Percentiles rank a stretch among this genome's conserved stretches.
These are phyloP conservation scores for Phytophthora ramorum DNA, from an alignment of 352 stramenopile genomes.

Conservation along the genomic window DNA sequence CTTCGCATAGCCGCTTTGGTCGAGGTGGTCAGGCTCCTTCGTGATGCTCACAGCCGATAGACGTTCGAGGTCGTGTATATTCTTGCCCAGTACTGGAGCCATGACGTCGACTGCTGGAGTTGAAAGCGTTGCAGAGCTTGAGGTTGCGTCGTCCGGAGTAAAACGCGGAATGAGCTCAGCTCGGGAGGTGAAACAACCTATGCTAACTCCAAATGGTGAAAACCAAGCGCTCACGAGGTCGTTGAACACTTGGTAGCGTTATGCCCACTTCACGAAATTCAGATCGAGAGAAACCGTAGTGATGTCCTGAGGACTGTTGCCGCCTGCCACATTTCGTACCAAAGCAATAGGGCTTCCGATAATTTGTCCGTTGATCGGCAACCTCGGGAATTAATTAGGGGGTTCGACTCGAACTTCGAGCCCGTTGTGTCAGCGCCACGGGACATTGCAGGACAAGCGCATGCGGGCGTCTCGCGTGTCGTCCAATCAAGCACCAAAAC, in stretches of 20 bases:
- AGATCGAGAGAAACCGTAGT: too few relatives aligned
- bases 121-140: not conserved
- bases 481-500: constrained; percentile 8
- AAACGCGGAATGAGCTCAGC: constrained; percentile 17
- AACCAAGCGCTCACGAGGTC: not conserved
- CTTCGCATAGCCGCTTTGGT: constrained; percentile 5
- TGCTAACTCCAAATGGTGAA: not conserved
- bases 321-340: too few relatives aligned
- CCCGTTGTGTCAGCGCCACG: not conserved
- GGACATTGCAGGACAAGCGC: not conserved
- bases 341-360: too few relatives aligned
- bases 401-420: too few relatives aligned
- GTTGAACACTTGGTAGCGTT: not conserved
- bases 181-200: too few relatives aligned
- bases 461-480: not conserved
- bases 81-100: constrained; percentile 7
- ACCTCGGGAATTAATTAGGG: too few relatives aligned
- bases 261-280: too few relatives aligned
- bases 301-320: too few relatives aligned
- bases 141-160: constrained; percentile 4
- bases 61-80: constrained; percentile 17
- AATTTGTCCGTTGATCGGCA: too few relatives aligned
- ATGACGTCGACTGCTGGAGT: not conserved
- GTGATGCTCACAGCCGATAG: constrained; percentile 15
- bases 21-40: constrained; percentile 9